Base-by-base conservation (phyloP, 441 rosid genomes). In the Gossypium lobatum region DNA sequence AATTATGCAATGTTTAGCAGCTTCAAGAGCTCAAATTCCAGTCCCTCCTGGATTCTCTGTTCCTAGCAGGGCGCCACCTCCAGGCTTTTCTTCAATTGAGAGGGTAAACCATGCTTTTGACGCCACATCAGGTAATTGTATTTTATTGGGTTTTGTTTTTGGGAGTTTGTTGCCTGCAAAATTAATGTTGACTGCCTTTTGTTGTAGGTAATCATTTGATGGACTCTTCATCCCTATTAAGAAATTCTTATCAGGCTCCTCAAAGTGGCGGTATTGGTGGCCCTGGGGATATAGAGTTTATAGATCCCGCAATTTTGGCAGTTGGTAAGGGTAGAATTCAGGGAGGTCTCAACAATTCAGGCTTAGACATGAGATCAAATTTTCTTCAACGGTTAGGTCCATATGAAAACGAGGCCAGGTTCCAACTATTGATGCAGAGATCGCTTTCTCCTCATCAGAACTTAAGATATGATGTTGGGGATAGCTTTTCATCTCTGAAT, bases 221-320 rank as follows among this genome's bases (percentile, higher is more conserved):
- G 0, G 91, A 88, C 78, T 59, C 87, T n/a, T 65, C 82, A 73
- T 78, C 90, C 18, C 71, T 87, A 69, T 75, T 74, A 78, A 85
- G 93, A 83, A 90, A 84, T 85, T 80, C 91, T 65, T 85, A 83
- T 76, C 88, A 83, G 74, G 45, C 80, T 57, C 85, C 81, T 31
- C 74, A 75, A 18, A 64, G 79, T 77, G 91, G 87, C 61, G 85
- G 74, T 75, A 53, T 72, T 65, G 80, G 85, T 67, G 73, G 85
- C 72, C 70, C 77, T 59, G 85, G 83, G 18, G 96, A 95, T 77
- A 79, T 91, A 65, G 98, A 91, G 69, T 93, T 91, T 81, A 84
- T 84, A 78, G 99, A 95, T 84, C 98, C 99, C 78, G 98, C 97
- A 75, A 93, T 95, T 72, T 82, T 94, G 82, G 99, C 97, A 20